Evolutionary conservation across 2,329 filamentous ascomycete genomes (phyloP).

Genomic region (Penicillium vulpinum): DNA sequence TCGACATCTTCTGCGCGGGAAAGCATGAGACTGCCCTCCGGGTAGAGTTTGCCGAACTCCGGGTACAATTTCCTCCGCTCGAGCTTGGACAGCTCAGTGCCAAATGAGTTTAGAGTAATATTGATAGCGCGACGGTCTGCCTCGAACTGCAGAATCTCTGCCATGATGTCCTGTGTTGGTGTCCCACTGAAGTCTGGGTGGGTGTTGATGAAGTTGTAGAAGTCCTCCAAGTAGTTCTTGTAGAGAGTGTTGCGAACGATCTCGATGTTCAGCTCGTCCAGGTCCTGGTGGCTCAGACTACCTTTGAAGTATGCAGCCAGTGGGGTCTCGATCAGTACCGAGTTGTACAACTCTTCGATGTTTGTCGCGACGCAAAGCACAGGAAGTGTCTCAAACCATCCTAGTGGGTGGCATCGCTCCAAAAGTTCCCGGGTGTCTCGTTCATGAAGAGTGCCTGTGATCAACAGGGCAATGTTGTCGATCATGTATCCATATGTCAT

Average conservation of each 20-base stretch:
- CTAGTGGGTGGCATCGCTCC: conserved; percentile 92
- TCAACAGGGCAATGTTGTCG: conserved; percentile 96
- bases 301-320: conserved; percentile 97
- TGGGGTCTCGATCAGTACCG: conserved; percentile 93
- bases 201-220: conserved; percentile 90
- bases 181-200: conserved; percentile 83
- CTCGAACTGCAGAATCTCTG: conserved; percentile 93
- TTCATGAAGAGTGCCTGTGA: conserved; percentile 96
- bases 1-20: conserved; percentile 93
- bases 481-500: conserved; percentile 99
- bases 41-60: conserved; percentile 84
- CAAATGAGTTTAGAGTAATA: conserved; percentile 98
- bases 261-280: conserved; percentile 98
- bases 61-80: conserved; percentile 97
- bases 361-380: conserved; percentile 97
- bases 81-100: conserved; percentile 88
- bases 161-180: conserved; percentile 92
- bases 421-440: conserved; percentile 93
- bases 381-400: conserved; percentile 99
- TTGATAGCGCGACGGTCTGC: conserved; percentile 96
- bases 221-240: conserved; percentile 99
- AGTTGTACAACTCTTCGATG: conserved; percentile 98
- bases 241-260: conserved; percentile 98
- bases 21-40: conserved; percentile 92
- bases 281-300: conserved; percentile 89